Evolutionary conservation across 2,329 filamentous ascomycete genomes (phyloP), one percentile per base, ranked within the genome.

Genomic region (Alternaria brassicae): DNA sequence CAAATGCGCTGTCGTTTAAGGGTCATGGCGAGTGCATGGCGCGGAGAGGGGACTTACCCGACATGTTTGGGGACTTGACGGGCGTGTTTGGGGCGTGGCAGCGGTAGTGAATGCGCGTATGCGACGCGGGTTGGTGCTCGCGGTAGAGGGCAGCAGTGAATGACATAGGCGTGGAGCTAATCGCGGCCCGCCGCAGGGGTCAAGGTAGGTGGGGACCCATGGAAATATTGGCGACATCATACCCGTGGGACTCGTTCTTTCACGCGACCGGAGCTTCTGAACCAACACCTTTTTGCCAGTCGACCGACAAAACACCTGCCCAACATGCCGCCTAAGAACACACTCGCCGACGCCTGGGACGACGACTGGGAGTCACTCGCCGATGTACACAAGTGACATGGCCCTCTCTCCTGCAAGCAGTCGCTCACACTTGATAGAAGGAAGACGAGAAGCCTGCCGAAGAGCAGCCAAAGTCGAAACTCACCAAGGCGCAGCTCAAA

Each of bases 311-410:
- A 28, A 36, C 28, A 28, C 15, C 12, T 9, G 45, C 60, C 65
- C 68, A 57, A 23, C 12, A 73, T 74, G 72, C 58, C 71, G 19
- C 58, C 71, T 13, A 79, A 82, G 69, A 65, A 68, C 47, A 78
- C 77, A 21, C 77, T 89, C 19, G 72, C 72, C 8, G 74, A 74
- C 76, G 93, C 92, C 19, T 97, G 94, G 94, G 92, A 94, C 65
- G 89, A 96, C 70, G 91, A 97, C 72, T 98, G 93, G 93, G 91
- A 94, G 76, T 80, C 82, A 6, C 85, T 90, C 73, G 92, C 91
- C 57, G 92, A 96, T 80, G 86, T 88, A 81, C 44, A 75, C n/a
- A n/a, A n/a, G n/a, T n/a, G n/a, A n/a, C 58, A 34, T 47, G 40
- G 51, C 49, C 41, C 54, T 36, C 56, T 19, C 52, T n/a, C 55